Base-by-base conservation (phyloP, 2,329 filamentous ascomycete species). In the Pestalotiopsis sp. region DNA sequence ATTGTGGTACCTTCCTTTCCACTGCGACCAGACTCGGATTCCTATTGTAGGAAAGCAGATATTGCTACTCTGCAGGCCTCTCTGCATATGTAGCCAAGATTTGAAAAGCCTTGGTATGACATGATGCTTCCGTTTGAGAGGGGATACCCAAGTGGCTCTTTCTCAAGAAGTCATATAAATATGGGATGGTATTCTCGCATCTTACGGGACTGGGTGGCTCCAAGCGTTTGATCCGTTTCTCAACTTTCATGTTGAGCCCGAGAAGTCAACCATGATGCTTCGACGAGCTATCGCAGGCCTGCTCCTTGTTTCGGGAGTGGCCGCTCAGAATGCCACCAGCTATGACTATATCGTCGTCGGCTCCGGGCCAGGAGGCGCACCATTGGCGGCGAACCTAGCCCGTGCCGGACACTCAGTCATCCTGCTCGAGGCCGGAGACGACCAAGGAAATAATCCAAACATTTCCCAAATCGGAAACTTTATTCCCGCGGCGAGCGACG, bases 361-460 rank as follows among this genome's bases (percentile, higher is more conserved):
- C 9, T 87, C 84, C 11, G 86, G 86, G n/a, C 80, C 86, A 11
- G 86, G 86, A 31, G 86, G 86, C 62, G 85, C 82, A 41, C 85
- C 86, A 31, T 75, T 88, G n/a, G 85, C 86, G 41, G 83, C 83
- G 57, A 82, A 86, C 66, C 81, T 89, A 56, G 87, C 86, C 6
- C 79, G 83, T 58, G 85, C 84, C 56, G 86, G 86, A 67, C 83
- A 85, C 75, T 85, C 82, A 70, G 85, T 86, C 7, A 79, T 89
- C 23, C 80, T 89, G 4, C 81, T 89, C 20, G 87, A 89, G 73
- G 86, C 86, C n/a, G 86, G 86, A 67, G 83, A 86, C 70, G 86
- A 89, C 68, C 70, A 77, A n/a, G 75, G 74, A 5, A 70, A 75
- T 61, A 77, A 78, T 31, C 74, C 73, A 66, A 78, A 77, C 64